Base-by-base conservation (phyloP, 208 protist species). In the Tritrichomonas musculus region DNA sequence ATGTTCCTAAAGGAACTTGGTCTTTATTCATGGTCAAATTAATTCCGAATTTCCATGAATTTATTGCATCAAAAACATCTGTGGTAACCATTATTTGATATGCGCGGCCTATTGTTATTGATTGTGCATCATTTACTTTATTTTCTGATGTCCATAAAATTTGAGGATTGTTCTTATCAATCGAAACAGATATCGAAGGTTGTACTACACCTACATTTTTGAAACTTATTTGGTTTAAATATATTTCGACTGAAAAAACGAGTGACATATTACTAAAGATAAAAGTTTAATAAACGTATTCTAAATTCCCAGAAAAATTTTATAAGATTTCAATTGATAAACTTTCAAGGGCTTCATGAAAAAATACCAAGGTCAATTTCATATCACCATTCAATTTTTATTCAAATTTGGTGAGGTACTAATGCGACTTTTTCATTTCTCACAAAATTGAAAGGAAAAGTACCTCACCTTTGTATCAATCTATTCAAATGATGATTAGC, bases 191-290 rank as follows among this genome's bases (percentile, higher is more conserved):
- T 55, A 88, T 44, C 2, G 20, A 47, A 27, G 47, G 47, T 33
- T 9, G 8, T 0, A 57, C 14, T 39, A 57, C 27, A 39, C 44
- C 25, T 22, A 53, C 47, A 27, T 44, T 49, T n/a, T 53, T 57
- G 5, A 88, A 53, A 9, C 14, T 11, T 33, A 88, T 13, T n/a
- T 88, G 33, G 5, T 88, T 88, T 33, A 88, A 33, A 20, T 33
- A 44, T 3, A 88, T 53, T n/a, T 88, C 77, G 47, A 88, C 77
- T 14, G 77, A 44, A 39, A 88, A 88, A 88, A 88, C 77, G 39
- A 88, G 41, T 14, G 41, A 53, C 77, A 88, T 88, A 60, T 60
- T 60, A n/a, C n/a, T n/a, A n/a, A n/a, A n/a, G n/a, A n/a, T n/a
- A n/a, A n/a, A n/a, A n/a, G n/a, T n/a, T n/a, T n/a, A n/a, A n/a